Conservation (phyloP, 352 stramenopile species). For the Globisporangium paroecandrum region DNA sequence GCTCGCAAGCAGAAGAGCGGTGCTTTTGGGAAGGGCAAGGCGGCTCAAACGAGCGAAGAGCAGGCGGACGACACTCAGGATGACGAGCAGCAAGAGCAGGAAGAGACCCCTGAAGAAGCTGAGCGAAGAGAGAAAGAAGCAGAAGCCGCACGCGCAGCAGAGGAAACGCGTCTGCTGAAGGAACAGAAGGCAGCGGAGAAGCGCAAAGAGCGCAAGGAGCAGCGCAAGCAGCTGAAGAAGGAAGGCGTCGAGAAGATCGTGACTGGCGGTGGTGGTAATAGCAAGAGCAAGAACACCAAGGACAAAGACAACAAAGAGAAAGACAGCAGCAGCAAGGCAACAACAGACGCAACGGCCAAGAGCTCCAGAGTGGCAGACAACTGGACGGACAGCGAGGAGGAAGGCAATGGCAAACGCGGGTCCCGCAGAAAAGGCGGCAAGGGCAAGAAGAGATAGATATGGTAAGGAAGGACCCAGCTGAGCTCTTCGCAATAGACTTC, state of each 20-base stretch:
- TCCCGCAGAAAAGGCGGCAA: slow-evolving; percentile 17
- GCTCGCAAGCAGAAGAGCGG: slow-evolving; percentile 24
- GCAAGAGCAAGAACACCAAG: slow-evolving; percentile 34
- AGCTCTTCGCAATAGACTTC: background rate
- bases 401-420: slow-evolving; percentile 7
- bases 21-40: slow-evolving; percentile 10
- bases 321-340: background rate
- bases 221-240: slow-evolving; percentile 80
- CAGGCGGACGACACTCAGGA: background rate
- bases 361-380: background rate
- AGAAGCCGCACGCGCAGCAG: slow-evolving; percentile 38
- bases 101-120: slow-evolving; percentile 9
- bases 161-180: slow-evolving; percentile 59
- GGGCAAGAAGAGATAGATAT: slow-evolving; percentile 14
- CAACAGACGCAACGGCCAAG: background rate
- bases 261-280: slow-evolving; percentile 27
- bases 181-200: slow-evolving; percentile 79
- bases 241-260: slow-evolving; percentile 69
- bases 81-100: background rate
- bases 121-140: slow-evolving; percentile 34
- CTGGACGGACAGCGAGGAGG: slow-evolving; percentile 16
- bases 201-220: slow-evolving; percentile 73
- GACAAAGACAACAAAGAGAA: background rate
- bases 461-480: background rate
- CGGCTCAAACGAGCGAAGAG: background rate